Percentiles rank a stretch among this genome's conserved stretches.
Conservation (phyloP, 148 eudicot species). For the Agrostemma githago region DNA sequence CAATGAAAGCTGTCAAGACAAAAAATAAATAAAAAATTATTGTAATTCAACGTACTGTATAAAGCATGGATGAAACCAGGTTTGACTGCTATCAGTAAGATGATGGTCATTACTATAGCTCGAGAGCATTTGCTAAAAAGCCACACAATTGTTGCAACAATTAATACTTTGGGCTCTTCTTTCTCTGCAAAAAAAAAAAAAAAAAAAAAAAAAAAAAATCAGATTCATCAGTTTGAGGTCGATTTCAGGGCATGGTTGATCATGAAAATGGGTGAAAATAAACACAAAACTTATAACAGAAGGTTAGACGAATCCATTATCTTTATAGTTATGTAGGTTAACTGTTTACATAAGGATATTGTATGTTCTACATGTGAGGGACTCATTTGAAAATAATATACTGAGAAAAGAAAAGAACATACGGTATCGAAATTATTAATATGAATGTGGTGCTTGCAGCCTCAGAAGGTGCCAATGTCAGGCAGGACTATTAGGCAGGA, state of each 20-base stretch:
- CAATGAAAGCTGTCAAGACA: background rate
- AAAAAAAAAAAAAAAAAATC: background rate
- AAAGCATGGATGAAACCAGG: constrained; percentile 81
- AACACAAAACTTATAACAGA: background rate
- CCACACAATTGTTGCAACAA: constrained; percentile 89
- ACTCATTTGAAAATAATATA: background rate
- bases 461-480: background rate
- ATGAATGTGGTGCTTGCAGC: background rate
- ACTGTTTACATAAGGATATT: background rate
- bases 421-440: background rate
- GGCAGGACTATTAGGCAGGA: background rate
- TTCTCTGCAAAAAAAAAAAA: constrained; percentile 35
- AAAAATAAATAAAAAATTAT: background rate
- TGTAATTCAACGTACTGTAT: constrained; percentile 49
- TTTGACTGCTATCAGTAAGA: constrained; percentile 72
- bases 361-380: background rate
- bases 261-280: background rate
- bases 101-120: constrained; percentile 62
- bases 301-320: background rate
- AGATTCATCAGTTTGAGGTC: constrained; percentile 5
- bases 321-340: background rate
- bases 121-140: constrained; percentile 78
- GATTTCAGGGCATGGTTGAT: background rate
- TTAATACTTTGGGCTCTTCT: constrained; percentile 76
- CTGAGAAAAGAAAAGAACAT: background rate